Evolutionary conservation across 306 rosid species (phyloP).

Genomic region (Albizia julibrissin): DNA sequence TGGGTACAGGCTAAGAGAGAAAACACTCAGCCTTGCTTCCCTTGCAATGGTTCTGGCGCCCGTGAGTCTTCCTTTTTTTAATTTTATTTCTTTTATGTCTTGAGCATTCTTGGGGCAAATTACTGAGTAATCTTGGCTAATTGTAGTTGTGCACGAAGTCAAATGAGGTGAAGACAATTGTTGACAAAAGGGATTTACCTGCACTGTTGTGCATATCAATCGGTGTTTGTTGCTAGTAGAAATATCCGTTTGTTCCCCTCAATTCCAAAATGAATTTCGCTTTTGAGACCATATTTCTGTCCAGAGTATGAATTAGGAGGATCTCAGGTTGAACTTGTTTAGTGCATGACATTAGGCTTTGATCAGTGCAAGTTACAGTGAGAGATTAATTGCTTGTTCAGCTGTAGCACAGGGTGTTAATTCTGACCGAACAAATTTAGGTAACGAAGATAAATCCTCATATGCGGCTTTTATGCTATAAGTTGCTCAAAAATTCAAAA

Average conservation of each 20-base stretch:
- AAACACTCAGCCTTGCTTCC: constrained; percentile 93
- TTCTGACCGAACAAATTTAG: neutral
- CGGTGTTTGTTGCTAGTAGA: neutral
- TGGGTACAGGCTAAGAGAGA: constrained; percentile 82
- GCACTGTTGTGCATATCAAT: neutral
- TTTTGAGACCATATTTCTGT: constrained; percentile 8
- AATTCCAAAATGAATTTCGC: neutral
- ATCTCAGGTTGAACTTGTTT: constrained; percentile 12
- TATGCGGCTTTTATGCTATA: neutral
- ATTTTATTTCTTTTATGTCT: constrained; percentile 6
- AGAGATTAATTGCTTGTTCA: neutral
- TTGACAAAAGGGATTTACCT: neutral
- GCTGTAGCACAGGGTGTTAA: neutral
- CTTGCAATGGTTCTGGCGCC: constrained; percentile 92
- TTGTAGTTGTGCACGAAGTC: neutral
- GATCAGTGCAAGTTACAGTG: neutral
- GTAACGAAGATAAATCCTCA: neutral
- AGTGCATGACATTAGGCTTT: neutral
- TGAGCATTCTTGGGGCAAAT: neutral
- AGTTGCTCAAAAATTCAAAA: neutral
- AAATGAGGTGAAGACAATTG: neutral
- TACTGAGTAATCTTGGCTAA: neutral
- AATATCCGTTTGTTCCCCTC: neutral
- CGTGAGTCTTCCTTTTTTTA: constrained; percentile 55
- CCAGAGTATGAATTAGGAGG: neutral